Evolutionary conservation across 2,329 filamentous ascomycete species (phyloP), one percentile per base, ranked within the genome.

Genomic region (Lachnellula hyalina): DNA sequence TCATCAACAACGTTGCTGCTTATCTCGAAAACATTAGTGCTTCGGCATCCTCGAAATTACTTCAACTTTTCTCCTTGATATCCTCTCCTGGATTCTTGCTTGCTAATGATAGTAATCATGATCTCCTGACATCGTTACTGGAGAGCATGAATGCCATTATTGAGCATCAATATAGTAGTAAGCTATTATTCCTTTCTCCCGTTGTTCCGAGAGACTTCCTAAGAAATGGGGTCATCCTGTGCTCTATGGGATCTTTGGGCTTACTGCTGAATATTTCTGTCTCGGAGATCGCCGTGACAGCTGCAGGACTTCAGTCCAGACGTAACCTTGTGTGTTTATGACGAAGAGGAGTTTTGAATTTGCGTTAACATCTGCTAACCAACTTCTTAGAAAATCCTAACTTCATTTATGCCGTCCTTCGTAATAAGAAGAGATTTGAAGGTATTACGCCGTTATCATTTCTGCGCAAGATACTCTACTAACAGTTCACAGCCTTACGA

Each of bases 1-100:
- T 97, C 46, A 87, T 99, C 65, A 94, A 94, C 71, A 99, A 99
- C 66, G 85, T 96, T 59, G 86, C 92, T 11, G 87, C 94, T 15
- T 89, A 96, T 67, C 76, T 94, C 4, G 84, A 94, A 66, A 83
- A 87, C 21, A 75, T 97, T 11, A 90, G 87, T 49, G 77, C 84
- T 4, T 80, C 85, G 3, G 85, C 90, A 15, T 89, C 89, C 68
- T 84, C 86, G 2, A 96, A 91, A 69, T 75, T 97, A 32, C 77
- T 97, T 62, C 91, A 96, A 64, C 77, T 97, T 0, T 96, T 95
- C 69, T 83, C 85, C 4, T 94, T 89, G 35, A 96, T 97, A 89
- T 95, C 93, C 8, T 89, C 91, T 0, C 93, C 94, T 0, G 90
- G 89, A 34, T 99, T 97, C 69, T 75, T 99, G 9, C 77, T 97